phyloP scores from a whole-genome alignment of 2,329 filamentous ascomycete species.

The Fusarium acutatum region DNA sequence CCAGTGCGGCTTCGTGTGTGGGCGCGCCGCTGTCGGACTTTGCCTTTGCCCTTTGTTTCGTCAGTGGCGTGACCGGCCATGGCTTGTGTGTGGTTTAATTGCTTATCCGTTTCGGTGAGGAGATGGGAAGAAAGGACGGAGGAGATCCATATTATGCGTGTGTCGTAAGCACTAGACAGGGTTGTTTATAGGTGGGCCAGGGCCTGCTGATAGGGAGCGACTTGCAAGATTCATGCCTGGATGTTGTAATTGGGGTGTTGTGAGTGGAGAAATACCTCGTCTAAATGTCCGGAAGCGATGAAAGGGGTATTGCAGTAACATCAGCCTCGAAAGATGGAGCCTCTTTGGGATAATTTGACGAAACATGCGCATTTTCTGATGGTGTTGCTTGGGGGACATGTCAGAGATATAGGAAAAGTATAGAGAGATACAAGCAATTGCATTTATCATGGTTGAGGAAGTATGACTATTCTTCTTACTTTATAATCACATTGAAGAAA shows the following conservation, averaged over 20 bases:
- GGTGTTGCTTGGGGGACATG: background rate
- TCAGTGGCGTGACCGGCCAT: background rate
- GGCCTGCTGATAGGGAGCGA: background rate
- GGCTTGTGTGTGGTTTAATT: background rate
- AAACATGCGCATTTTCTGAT: background rate
- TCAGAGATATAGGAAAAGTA: background rate
- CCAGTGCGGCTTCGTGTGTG: slow-evolving; percentile 15
- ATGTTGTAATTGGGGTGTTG: background rate
- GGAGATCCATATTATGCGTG: background rate
- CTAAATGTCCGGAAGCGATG: background rate
- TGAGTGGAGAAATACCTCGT: background rate
- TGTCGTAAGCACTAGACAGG: slow-evolving; percentile 9
- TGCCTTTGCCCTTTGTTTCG: background rate
- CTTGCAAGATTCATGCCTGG: background rate
- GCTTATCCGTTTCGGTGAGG: background rate
- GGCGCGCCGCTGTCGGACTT: slow-evolving; percentile 1
- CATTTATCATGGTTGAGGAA: background rate
- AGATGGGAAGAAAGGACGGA: background rate
- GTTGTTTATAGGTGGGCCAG: background rate
- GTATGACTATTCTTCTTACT: background rate
- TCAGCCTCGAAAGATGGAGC: background rate
- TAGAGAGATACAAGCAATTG: background rate
- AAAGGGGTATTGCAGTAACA: background rate
- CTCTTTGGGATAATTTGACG: background rate
- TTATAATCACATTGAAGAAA: background rate